Evolutionary conservation across 2,329 filamentous ascomycete species (phyloP).

Genomic region (Sclerotiophoma versabilis): DNA sequence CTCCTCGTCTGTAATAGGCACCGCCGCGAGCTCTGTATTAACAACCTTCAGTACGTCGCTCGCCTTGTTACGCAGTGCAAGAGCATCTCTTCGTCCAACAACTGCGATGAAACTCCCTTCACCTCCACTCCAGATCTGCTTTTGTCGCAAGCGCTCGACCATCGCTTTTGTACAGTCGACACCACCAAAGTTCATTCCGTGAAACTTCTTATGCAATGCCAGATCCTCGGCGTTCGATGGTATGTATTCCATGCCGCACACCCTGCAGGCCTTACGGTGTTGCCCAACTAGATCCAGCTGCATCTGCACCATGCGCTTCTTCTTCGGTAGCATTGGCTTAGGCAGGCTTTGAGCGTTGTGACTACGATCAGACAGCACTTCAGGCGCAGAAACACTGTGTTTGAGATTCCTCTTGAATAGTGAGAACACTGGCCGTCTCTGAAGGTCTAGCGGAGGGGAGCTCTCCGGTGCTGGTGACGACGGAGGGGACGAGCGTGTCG

Average conservation of each 20-base stretch:
- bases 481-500: slow-evolving; percentile 37
- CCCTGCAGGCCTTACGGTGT: slow-evolving; percentile 63
- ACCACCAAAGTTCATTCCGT: slow-evolving; percentile 67
- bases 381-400: slow-evolving; percentile 18
- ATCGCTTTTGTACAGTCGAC: slow-evolving; percentile 67
- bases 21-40: slow-evolving; percentile 67
- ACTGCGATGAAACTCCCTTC: slow-evolving; percentile 61
- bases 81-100: slow-evolving; percentile 62
- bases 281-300: slow-evolving; percentile 66
- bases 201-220: slow-evolving; percentile 69
- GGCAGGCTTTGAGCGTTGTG: slow-evolving; percentile 45
- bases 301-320: slow-evolving; percentile 62
- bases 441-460: slow-evolving; percentile 33
- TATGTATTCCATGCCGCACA: slow-evolving; percentile 72
- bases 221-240: slow-evolving; percentile 67
- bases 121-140: slow-evolving; percentile 58
- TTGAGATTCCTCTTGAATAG: slow-evolving; percentile 49
- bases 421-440: slow-evolving; percentile 59
- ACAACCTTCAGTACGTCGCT: slow-evolving; percentile 64
- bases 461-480: slow-evolving; percentile 37
- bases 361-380: slow-evolving; percentile 33
- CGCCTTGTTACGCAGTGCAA: slow-evolving; percentile 63
- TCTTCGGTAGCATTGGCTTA: slow-evolving; percentile 35
- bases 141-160: slow-evolving; percentile 59
- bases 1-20: slow-evolving; percentile 63